A percentile compares a stretch with the other conserved stretches of the same genome.
These are phyloP conservation scores for Fraxinus quadrangulata DNA, from an alignment of 257 asterid species.

Conservation along the genomic window DNA sequence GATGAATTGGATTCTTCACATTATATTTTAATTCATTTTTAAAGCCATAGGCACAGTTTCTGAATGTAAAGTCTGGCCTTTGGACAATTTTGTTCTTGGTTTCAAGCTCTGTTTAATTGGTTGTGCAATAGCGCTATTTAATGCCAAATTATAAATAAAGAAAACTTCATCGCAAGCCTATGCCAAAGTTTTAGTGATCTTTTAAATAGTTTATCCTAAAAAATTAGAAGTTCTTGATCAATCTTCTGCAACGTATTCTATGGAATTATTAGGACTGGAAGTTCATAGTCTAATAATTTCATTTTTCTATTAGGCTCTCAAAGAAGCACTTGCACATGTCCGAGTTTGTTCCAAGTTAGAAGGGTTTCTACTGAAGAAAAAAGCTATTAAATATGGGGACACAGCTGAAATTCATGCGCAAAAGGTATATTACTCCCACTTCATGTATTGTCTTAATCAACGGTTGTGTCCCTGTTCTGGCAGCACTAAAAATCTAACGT, in stretches of 20 bases:
- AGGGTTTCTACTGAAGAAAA: constrained; percentile 82
- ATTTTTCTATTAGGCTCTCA: constrained; percentile 58
- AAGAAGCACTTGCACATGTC: constrained; percentile 82
- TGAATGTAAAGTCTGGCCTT: not conserved
- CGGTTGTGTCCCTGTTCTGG: not conserved
- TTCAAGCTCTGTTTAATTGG: not conserved
- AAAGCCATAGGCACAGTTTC: not conserved
- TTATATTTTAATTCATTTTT: not conserved
- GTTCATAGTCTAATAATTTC: constrained; percentile 29
- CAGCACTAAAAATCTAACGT: constrained; percentile 4
- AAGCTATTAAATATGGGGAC: constrained; percentile 71
- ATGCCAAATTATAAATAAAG: constrained; percentile 12
- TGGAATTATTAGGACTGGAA: constrained; percentile 17
- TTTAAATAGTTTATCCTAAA: constrained; percentile 7
- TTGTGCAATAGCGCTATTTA: not conserved
- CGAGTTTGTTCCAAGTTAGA: constrained; percentile 84
- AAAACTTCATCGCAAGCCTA: constrained; percentile 13
- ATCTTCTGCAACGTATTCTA: not conserved
- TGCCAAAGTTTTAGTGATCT: not conserved
- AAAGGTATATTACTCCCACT: constrained; percentile 51
- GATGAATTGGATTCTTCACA: not conserved
- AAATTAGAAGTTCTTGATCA: constrained; percentile 16
- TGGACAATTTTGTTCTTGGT: not conserved
- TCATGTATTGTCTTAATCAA: not conserved
- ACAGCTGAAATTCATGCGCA: constrained; percentile 82